Evolutionary conservation across 1,284 basidiomycete species (phyloP), one percentile per base, ranked within the genome.

Genomic region (Earliella scabrosa): DNA sequence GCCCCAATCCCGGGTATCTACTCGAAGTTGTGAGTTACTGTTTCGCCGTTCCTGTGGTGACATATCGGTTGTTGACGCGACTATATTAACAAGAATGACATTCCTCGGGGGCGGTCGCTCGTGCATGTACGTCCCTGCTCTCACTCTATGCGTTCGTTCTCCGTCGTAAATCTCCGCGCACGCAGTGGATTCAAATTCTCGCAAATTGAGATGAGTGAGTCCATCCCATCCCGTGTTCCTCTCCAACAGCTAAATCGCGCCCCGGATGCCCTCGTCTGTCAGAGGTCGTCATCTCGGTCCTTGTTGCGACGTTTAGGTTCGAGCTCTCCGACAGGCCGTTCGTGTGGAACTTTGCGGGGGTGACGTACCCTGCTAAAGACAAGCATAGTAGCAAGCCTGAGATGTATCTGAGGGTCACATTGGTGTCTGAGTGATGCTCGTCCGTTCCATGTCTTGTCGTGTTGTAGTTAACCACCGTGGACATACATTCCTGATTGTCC

Each of bases 191-290:
- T 70, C 63, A 70, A 68, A 47, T 72, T 72, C 54, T 66, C 71
- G 9, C 64, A 72, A 54, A 59, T 73, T n/a, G 72, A 73, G 54
- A 73, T 72, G 69, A 73, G 71, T 72, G 45, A 35, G 71, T 70
- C 16, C 14, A 26, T 16, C 58, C 44, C 64, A 62, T 46, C 56
- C 66, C 11, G 7, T 23, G 11, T 18, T 36, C 6, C 13, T 18
- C 3, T 39, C 20, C 38, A 39, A 21, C 16, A 26, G 32, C 32
- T 32, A 3, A 4, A 23, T 11, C 41, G 11, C 11, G 13, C 34
- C n/a, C n/a, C n/a, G n/a, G n/a, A n/a, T n/a, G n/a, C n/a, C n/a
- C n/a, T n/a, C n/a, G n/a, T n/a, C n/a, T n/a, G n/a, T 10, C 39
- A 59, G 57, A 59, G 45, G 36, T 46, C 18, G 48, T 59, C 11